These are phyloP conservation scores for Diaporthe sp. DNA, from an alignment of 2,329 filamentous ascomycete genomes.

Conservation along the genomic window DNA sequence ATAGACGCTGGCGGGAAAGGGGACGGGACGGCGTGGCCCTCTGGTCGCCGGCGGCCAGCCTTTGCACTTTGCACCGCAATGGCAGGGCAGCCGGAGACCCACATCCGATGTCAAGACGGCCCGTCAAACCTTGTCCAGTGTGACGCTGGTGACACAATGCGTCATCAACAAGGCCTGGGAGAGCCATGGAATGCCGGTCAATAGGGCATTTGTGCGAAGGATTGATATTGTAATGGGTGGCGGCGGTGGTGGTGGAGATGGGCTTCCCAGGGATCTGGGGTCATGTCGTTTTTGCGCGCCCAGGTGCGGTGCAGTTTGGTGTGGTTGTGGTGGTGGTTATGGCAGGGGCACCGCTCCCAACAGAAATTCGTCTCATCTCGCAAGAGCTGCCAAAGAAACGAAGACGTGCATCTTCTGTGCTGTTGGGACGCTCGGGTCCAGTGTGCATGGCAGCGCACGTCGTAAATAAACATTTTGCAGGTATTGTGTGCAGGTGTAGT, in stretches of 20 bases:
- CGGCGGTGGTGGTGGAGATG: background rate
- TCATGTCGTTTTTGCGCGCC: background rate
- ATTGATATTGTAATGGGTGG: background rate
- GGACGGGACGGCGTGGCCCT: background rate
- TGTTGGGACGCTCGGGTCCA: background rate
- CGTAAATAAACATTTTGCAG: background rate
- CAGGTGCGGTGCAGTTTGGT: background rate
- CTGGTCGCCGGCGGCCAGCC: conserved; percentile 6
- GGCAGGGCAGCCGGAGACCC: conserved; percentile 15
- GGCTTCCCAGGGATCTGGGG: conserved; percentile 11
- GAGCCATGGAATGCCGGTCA: conserved; percentile 20
- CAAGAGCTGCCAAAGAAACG: conserved; percentile 1
- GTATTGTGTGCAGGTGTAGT: background rate
- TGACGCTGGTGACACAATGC: conserved; percentile 28
- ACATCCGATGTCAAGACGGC: conserved; percentile 29
- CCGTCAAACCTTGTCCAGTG: conserved; percentile 25
- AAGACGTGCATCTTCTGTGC: conserved; percentile 2
- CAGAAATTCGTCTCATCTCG: conserved; percentile 33
- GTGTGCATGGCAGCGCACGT: background rate
- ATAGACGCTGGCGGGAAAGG: conserved; percentile 1
- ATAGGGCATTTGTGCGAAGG: background rate
- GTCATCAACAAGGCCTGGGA: background rate
- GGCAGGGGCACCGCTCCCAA: conserved; percentile 13
- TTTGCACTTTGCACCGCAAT: background rate
- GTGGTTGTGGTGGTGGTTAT: background rate